Conservation (phyloP, 2,329 filamentous ascomycete species). For the Scedosporium boydii region DNA sequence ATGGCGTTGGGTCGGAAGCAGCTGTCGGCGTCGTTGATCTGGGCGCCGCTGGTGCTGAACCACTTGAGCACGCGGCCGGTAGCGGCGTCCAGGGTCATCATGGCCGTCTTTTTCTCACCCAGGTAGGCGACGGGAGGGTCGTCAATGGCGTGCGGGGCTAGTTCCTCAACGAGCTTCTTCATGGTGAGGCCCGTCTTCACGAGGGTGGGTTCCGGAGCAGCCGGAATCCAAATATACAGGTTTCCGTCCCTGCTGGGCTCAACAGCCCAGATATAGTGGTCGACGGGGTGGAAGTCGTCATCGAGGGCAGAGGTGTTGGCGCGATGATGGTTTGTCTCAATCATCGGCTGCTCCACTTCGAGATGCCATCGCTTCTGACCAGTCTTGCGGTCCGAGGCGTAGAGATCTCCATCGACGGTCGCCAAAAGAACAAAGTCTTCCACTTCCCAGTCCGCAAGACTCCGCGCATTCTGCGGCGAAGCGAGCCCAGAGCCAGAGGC, state of each 20-base stretch:
- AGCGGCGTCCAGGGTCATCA: conserved; percentile 81
- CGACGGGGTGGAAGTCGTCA: conserved; percentile 54
- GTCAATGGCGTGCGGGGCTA: conserved; percentile 65
- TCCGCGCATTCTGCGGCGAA: conserved; percentile 90
- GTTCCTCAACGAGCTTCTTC: conserved; percentile 79
- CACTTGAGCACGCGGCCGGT: conserved; percentile 76
- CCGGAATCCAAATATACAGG: conserved; percentile 75
- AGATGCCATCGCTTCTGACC: conserved; percentile 81
- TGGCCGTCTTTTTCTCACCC: conserved; percentile 80
- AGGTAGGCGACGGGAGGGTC: conserved; percentile 79
- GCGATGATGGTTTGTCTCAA: conserved; percentile 78
- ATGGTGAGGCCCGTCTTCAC: conserved; percentile 63
- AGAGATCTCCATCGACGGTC: conserved; percentile 96
- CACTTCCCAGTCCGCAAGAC: conserved; percentile 98
- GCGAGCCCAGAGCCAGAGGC: conserved; percentile 55
- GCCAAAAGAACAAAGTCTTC: conserved; percentile 99
- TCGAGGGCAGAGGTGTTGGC: conserved; percentile 54
- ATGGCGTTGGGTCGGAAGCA: conserved; percentile 62
- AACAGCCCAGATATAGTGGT: conserved; percentile 90
- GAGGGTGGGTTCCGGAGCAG: conserved; percentile 44
- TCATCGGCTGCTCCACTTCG: conserved; percentile 75
- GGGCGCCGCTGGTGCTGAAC: conserved; percentile 66
- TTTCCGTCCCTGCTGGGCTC: conserved; percentile 82
- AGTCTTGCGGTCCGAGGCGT: conserved; percentile 81
- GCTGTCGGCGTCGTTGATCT: conserved; percentile 61